Base-by-base conservation (phyloP, 495 filamentous ascomycete genomes). In the Parachaetomium inaequale region DNA sequence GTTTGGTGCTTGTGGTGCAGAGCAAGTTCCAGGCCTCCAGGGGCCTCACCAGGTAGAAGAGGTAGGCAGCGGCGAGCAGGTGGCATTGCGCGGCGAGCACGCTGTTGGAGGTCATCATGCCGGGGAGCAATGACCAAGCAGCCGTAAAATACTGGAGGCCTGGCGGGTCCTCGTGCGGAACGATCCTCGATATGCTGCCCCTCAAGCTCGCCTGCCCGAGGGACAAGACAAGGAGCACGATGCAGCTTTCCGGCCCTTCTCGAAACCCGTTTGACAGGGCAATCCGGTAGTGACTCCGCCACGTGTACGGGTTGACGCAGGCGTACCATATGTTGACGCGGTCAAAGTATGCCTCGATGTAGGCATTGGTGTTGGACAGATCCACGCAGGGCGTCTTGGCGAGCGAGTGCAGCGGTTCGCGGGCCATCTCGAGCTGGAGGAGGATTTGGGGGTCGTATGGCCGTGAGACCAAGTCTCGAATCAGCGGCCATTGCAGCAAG, bases 291-390 rank as follows among this genome's bases (percentile, higher is more conserved):
- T 90, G 87, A 60, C 81, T 84, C n/a, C 81, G 78, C 90, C 89
- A 93, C 21, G 84, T 88, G 73, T 87, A 89, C 25, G 90, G 90
- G 72, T 91, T 92, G 56, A 93, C 88, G 71, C 87, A 90, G 34
- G 90, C 89, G 64, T 92, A 92, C 88, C 89, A 93, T 6, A 90
- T 81, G 68, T 92, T 92, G 59, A 90, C 90, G 26, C 86, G 81
- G 46, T 87, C 84, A 65, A 93, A 93, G 74, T 89, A 92, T 10
- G 89, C 83, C 68, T 86, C 83, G 53, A 90, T 85, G 73, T 91
- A 91, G 15, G 82, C 78, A 25, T 83, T 78, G n/a, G 87, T 87
- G 73, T 92, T 89, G 23, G 86, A 86, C 66, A 92, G 71, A 70
- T 92, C 88, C 36, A 90, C 79, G 60, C 82, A 82, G 23, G 79